phyloP scores from a whole-genome alignment of 192 early-diverging fungal genomes.

The Coemansia guatemalensis region DNA sequence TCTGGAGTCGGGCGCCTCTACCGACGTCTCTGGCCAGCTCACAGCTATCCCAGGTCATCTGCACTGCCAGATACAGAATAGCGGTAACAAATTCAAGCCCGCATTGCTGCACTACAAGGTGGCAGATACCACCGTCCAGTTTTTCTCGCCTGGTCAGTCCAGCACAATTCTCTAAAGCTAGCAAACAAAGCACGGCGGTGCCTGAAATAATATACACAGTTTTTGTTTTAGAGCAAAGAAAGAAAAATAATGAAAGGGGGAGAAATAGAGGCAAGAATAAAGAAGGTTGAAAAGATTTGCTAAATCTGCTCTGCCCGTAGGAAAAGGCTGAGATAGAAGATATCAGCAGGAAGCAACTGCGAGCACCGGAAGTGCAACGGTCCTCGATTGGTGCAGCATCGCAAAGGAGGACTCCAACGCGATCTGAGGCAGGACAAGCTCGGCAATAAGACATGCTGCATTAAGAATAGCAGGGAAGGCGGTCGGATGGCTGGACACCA shows the following conservation, averaged over 20 bases:
- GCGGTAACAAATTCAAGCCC: slow-evolving; percentile 26
- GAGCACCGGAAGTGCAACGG: no score
- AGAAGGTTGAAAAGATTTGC: no score
- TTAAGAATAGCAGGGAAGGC: background rate
- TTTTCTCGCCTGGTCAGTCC: slow-evolving; percentile 51
- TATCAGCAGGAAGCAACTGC: no score
- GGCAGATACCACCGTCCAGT: slow-evolving; percentile 36
- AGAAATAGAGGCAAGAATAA: no score
- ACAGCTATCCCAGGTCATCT: slow-evolving; percentile 41
- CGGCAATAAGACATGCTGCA: slow-evolving; percentile 18
- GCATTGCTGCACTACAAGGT: slow-evolving; percentile 32
- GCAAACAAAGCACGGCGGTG: no score
- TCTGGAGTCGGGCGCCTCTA: slow-evolving; percentile 33
- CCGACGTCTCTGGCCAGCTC: slow-evolving; percentile 43
- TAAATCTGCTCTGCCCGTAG: no score
- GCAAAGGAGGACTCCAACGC: slow-evolving; percentile 43
- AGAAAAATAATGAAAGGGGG: no score
- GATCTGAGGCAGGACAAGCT: slow-evolving; percentile 29
- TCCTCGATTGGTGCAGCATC: slow-evolving; percentile 1
- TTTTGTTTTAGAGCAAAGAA: no score
- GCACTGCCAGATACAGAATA: slow-evolving; percentile 23
- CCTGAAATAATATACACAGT: no score
- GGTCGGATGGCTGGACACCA: background rate
- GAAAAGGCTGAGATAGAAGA: no score
- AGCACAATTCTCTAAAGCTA: slow-evolving; percentile 28